phyloP scores from a whole-genome alignment of 805 yeast genomes.

The Clavispora santaluciae region DNA sequence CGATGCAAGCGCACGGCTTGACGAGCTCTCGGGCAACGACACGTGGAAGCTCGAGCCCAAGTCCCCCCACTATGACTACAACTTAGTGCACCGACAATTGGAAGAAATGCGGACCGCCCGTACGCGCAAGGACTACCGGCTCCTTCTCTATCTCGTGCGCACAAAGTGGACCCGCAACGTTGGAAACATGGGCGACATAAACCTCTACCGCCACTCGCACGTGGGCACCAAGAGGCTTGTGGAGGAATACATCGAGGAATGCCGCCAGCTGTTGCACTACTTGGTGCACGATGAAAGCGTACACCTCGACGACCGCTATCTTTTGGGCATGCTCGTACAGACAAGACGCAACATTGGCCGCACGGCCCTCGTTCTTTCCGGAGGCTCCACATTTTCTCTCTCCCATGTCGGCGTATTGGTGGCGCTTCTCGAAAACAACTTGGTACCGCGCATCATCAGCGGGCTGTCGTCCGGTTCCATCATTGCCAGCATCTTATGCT shows the following conservation, averaged over 20 bases:
- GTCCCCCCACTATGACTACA: slow-evolving; percentile 70
- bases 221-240: slow-evolving; percentile 83
- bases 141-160: slow-evolving; percentile 67
- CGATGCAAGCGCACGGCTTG: slow-evolving; percentile 57
- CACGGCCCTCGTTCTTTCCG: slow-evolving; percentile 90
- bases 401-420: slow-evolving; percentile 90
- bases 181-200: slow-evolving; percentile 81
- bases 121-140: slow-evolving; percentile 48
- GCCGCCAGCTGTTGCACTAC: slow-evolving; percentile 44
- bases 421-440: slow-evolving; percentile 65
- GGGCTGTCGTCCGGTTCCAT: slow-evolving; percentile 97
- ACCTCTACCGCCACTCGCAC: slow-evolving; percentile 69
- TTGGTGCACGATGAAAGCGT: slow-evolving; percentile 36
- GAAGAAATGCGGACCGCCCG: slow-evolving; percentile 59
- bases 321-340: slow-evolving; percentile 75
- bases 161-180: slow-evolving; percentile 82
- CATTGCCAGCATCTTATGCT: slow-evolving; percentile 82
- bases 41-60: slow-evolving; percentile 65
- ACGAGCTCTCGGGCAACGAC: slow-evolving; percentile 56
- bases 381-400: slow-evolving; percentile 93
- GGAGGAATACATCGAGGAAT: slow-evolving; percentile 79
- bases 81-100: slow-evolving; percentile 50
- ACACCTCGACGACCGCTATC: slow-evolving; percentile 59
- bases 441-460: slow-evolving; percentile 81
- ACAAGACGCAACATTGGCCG: slow-evolving; percentile 90